Conservation (phyloP, 495 filamentous ascomycete species). For the Penicillium coprophilum region DNA sequence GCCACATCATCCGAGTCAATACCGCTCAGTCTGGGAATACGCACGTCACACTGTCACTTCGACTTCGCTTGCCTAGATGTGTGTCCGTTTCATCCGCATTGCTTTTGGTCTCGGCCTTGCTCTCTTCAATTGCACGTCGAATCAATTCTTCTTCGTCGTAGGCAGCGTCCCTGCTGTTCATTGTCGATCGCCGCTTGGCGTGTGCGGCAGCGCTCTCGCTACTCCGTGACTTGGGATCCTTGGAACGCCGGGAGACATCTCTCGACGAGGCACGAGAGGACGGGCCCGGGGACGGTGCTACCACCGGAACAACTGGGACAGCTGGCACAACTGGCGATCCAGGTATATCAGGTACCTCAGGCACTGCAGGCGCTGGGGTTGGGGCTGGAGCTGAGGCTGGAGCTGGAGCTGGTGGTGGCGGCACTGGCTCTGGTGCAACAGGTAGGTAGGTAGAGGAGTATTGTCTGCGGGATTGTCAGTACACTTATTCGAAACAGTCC, state of each 20-base stretch:
- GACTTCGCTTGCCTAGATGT: slow-evolving; percentile 73
- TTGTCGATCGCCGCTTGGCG: slow-evolving; percentile 85
- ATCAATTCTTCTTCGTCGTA: slow-evolving; percentile 95
- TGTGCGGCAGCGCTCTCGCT: slow-evolving; percentile 45
- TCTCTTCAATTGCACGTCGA: slow-evolving; percentile 88
- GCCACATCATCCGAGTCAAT: slow-evolving; percentile 14
- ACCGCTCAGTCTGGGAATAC: slow-evolving; percentile 30
- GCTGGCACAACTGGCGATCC: background rate
- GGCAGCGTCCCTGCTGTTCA: slow-evolving; percentile 94
- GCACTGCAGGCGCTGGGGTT: background rate
- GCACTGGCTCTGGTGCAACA: slow-evolving; percentile 42
- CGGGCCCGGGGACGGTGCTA: slow-evolving; percentile 38
- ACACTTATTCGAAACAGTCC: background rate
- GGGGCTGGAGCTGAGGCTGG: background rate
- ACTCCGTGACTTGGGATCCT: slow-evolving; percentile 48
- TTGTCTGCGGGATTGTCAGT: slow-evolving; percentile 28
- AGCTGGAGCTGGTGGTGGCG: background rate
- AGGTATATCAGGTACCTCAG: background rate
- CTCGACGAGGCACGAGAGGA: slow-evolving; percentile 47
- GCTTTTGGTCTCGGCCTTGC: slow-evolving; percentile 66
- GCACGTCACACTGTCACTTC: slow-evolving; percentile 93
- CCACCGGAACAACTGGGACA: background rate
- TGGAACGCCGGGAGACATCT: slow-evolving; percentile 48
- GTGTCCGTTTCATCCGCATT: slow-evolving; percentile 49
- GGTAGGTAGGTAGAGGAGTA: slow-evolving; percentile 70